Evolutionary conservation across 2,329 filamentous ascomycete species (phyloP), one percentile per base, ranked within the genome.

Genomic region (Trichoderma atrobrunneum): DNA sequence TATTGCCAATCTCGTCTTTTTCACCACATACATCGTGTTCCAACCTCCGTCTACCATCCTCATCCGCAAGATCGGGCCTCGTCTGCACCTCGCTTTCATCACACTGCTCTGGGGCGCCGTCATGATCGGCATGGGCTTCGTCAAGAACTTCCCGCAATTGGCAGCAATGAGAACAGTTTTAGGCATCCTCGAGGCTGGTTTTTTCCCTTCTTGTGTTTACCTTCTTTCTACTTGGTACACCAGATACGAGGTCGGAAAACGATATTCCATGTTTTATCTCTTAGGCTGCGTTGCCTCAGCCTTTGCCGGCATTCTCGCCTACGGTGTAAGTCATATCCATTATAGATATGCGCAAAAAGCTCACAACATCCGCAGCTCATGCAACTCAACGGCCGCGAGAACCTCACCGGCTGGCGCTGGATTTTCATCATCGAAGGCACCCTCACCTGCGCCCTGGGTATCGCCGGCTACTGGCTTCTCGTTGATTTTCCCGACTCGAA

Each of bases 211-310:
- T 66, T 91, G 88, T 65, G 90, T 92, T 0, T 93, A 93, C 77
- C 82, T 93, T 7, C 85, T 94, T n/a, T 91, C 88, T 73, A 92
- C 90, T 43, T 94, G 91, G 91, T 93, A 92, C 77, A 90, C 89
- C 0, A 82, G 89, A 79, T 91, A 88, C 75, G 91, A 93, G 80
- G 85, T 93, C 21, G 90, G 91, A 65, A 91, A 91, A 79, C 85
- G 91, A 64, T 92, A 92, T 77, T 89, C 90, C 0, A 79, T 87
- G 28, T 93, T 93, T 77, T 93, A 92, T 78, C 85, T 93, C 18
- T 84, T 93, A 6, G 91, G 91, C 48, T 90, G 87, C 74, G 84
- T 91, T 7, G 89, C 91, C 0, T 87, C 89, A 0, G 91, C 89
- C 2, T 91, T 91, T 75, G 84, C 89, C 0, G 90, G 91, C 70